Percentiles rank a stretch among this genome's conserved stretches.
Evolutionary conservation across 164 flowering plant species (phyloP).

Genomic region (Platanus orientalis): DNA sequence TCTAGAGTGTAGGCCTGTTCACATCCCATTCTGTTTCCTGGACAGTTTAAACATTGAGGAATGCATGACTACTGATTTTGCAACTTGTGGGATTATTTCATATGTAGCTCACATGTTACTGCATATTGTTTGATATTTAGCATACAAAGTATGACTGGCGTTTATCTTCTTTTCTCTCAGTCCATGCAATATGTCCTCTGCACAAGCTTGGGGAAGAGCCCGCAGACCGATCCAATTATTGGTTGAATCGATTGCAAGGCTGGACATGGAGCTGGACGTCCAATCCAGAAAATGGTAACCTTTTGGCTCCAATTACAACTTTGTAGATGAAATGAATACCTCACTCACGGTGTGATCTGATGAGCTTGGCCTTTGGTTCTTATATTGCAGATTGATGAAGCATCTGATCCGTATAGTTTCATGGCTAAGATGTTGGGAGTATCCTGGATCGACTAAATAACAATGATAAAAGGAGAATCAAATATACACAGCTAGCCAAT

Average conservation of each 20-base stretch:
- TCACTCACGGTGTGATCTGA: not conserved
- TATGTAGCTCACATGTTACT: too few species aligned
- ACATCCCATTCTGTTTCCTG: too few species aligned
- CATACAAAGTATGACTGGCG: too few species aligned
- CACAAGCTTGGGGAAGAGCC: slow-evolving; percentile 79
- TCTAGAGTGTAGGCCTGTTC: too few species aligned
- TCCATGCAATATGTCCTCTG: slow-evolving; percentile 83
- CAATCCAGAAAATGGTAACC: slow-evolving; percentile 79
- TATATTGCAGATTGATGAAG: slow-evolving; percentile 69
- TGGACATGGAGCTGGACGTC: slow-evolving; percentile 99
- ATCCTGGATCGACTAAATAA: slow-evolving; percentile 46
- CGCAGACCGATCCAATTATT: slow-evolving; percentile 87
- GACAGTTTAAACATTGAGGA: too few species aligned
- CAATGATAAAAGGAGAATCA: too few species aligned
- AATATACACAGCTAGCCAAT: too few species aligned
- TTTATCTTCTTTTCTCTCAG: slow-evolving; percentile 25
- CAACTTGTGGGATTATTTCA: too few species aligned
- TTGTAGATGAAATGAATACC: not conserved
- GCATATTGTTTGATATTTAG: too few species aligned
- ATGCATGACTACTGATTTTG: too few species aligned
- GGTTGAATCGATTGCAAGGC: slow-evolving; percentile 89
- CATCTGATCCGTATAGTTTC: slow-evolving; percentile 73
- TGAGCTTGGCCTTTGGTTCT: not conserved
- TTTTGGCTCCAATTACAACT: not conserved
- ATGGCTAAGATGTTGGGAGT: slow-evolving; percentile 71